These are phyloP conservation scores for Candida corydali DNA, from an alignment of 805 yeast species.

Conservation along the genomic window DNA sequence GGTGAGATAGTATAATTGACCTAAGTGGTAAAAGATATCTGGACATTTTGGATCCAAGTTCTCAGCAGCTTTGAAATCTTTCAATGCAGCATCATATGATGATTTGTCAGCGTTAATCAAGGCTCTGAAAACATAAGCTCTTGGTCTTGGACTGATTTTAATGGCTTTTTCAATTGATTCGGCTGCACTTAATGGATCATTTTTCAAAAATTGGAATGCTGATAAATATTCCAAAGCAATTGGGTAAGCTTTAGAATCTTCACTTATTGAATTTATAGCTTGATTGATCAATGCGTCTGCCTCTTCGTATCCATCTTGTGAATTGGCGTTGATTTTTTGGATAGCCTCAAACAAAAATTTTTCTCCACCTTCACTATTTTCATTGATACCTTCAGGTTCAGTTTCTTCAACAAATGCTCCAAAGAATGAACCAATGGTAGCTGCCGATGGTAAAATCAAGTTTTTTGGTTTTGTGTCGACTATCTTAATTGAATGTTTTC, in stretches of 20 bases:
- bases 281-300: slow-evolving; percentile 58
- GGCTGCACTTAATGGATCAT: slow-evolving; percentile 63
- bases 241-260: slow-evolving; percentile 29
- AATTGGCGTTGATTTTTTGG: slow-evolving; percentile 46
- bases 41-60: slow-evolving; percentile 65
- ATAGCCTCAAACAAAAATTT: slow-evolving; percentile 64
- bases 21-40: slow-evolving; percentile 90
- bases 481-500: slow-evolving; percentile 69
- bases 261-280: slow-evolving; percentile 49
- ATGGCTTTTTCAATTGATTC: slow-evolving; percentile 63
- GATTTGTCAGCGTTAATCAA: slow-evolving; percentile 79
- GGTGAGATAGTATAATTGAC: slow-evolving; percentile 83
- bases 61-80: slow-evolving; percentile 70
- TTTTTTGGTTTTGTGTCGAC: slow-evolving; percentile 57
- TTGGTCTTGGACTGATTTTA: slow-evolving; percentile 66
- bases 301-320: slow-evolving; percentile 55
- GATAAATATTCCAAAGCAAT: slow-evolving; percentile 82
- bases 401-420: slow-evolving; percentile 71
- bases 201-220: slow-evolving; percentile 77
- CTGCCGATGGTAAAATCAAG: slow-evolving; percentile 70
- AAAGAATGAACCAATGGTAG: slow-evolving; percentile 81
- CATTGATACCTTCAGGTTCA: slow-evolving; percentile 45
- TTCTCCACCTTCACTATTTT: slow-evolving; percentile 58
- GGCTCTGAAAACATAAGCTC: slow-evolving; percentile 79
- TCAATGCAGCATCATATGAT: slow-evolving; percentile 51